These are phyloP conservation scores for Colletotrichum gloeosporioides DNA, from an alignment of 2,329 filamentous ascomycete genomes.

Conservation along the genomic window DNA sequence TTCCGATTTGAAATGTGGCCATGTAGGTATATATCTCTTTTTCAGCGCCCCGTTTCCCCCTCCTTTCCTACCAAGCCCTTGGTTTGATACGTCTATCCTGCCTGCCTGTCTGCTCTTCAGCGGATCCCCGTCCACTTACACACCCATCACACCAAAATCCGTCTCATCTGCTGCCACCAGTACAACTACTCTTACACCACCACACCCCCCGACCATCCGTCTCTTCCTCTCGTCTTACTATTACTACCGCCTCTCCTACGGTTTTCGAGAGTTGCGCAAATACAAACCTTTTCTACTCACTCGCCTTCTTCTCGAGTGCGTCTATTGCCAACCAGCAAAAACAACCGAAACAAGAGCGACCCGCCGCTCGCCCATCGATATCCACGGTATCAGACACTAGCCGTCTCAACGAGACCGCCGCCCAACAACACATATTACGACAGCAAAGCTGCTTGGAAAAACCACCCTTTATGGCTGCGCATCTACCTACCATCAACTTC, in stretches of 20 bases:
- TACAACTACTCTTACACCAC: not conserved
- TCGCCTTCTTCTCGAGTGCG: not conserved
- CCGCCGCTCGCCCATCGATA: not conserved
- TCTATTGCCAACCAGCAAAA: not conserved
- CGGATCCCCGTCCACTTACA: slow-evolving; percentile 9
- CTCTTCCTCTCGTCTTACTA: not conserved
- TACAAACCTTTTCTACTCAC: not conserved
- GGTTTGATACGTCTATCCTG: slow-evolving; percentile 11
- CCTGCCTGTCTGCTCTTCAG: slow-evolving; percentile 10
- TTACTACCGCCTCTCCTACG: not conserved
- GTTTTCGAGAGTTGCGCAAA: not conserved
- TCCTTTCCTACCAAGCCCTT: slow-evolving; percentile 1
- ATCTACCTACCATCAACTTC: slow-evolving; percentile 27
- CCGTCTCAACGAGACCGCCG: not conserved
- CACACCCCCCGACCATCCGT: not conserved
- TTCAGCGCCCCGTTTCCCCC: slow-evolving; percentile 6
- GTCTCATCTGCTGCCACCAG: not conserved
- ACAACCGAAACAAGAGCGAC: not conserved
- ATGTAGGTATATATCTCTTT: slow-evolving; percentile 18
- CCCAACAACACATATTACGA: not conserved
- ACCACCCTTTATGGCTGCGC: slow-evolving; percentile 19
- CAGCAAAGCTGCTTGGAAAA: not conserved
- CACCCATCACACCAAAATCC: not conserved
- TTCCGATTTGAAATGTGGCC: slow-evolving; percentile 21
- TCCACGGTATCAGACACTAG: not conserved